These are phyloP conservation scores for Astrephomene gubernaculifera DNA, from an alignment of 139 green algal species.

Conservation along the genomic window DNA sequence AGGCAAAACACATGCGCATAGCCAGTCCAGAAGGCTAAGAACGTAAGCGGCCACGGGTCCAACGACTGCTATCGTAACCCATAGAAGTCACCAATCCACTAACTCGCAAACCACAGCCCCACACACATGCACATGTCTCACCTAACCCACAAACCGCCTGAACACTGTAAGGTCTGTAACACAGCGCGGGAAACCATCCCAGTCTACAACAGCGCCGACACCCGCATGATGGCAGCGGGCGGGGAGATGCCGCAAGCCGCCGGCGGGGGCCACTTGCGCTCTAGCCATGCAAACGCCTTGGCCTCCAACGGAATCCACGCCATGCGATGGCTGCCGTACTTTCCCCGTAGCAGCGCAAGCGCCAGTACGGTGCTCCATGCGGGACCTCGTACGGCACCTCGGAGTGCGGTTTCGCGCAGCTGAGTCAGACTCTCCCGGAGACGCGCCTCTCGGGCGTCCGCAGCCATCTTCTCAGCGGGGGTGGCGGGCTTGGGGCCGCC, in stretches of 20 bases:
- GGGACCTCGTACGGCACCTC: neutral
- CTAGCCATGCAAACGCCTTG: constrained; percentile 14
- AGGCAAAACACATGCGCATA: too few relatives aligned
- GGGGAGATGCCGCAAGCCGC: constrained; percentile 6
- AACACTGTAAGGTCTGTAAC: too few relatives aligned
- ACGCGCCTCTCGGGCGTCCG: neutral
- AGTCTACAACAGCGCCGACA: constrained; percentile 19
- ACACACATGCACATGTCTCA: too few relatives aligned
- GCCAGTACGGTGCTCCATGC: constrained; percentile 22
- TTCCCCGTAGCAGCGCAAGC: constrained; percentile 31
- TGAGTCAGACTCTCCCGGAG: neutral
- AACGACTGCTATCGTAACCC: too few relatives aligned
- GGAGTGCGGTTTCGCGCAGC: neutral
- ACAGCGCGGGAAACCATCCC: too few relatives aligned
- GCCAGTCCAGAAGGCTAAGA: too few relatives aligned
- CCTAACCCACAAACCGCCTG: too few relatives aligned
- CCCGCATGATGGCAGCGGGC: neutral
- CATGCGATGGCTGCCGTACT: constrained; percentile 2
- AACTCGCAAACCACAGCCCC: too few relatives aligned
- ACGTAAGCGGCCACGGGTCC: too few relatives aligned
- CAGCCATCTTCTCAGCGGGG: neutral
- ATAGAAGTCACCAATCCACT: too few relatives aligned
- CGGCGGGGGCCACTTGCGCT: neutral
- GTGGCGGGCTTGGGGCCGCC: neutral
- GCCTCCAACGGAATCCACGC: constrained; percentile 24